These are phyloP conservation scores for Colletotrichum sp. DNA, from an alignment of 2,329 filamentous ascomycete species.

Conservation along the genomic window DNA sequence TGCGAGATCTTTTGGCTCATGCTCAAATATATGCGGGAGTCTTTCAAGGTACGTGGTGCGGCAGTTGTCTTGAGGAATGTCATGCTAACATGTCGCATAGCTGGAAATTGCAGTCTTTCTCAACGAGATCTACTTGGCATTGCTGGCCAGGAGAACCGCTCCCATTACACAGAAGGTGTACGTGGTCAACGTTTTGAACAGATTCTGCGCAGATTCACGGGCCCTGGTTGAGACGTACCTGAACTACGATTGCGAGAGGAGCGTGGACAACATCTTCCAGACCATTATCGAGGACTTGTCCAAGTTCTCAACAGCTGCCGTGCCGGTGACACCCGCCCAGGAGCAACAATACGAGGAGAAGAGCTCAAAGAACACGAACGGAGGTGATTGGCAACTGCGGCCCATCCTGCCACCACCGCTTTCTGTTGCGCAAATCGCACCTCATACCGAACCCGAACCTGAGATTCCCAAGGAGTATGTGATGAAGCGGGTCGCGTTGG, in stretches of 20 bases:
- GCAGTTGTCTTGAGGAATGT: not conserved
- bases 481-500: slow-evolving; percentile 87
- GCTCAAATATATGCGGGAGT: slow-evolving; percentile 89
- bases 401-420: slow-evolving; percentile 87
- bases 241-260: slow-evolving; percentile 97
- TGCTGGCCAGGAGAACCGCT: slow-evolving; percentile 85
- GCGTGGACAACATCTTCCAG: slow-evolving; percentile 97
- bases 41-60: slow-evolving; percentile 74
- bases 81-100: slow-evolving; percentile 46
- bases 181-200: slow-evolving; percentile 84
- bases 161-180: slow-evolving; percentile 91
- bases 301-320: slow-evolving; percentile 80
- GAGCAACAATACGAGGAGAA: slow-evolving; percentile 89
- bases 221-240: slow-evolving; percentile 94
- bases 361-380: slow-evolving; percentile 63
- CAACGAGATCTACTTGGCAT: slow-evolving; percentile 94
- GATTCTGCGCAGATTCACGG: slow-evolving; percentile 83
- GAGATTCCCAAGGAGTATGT: slow-evolving; percentile 88
- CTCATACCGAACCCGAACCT: slow-evolving; percentile 63
- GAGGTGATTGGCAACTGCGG: slow-evolving; percentile 83
- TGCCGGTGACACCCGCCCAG: slow-evolving; percentile 75
- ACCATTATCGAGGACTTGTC: slow-evolving; percentile 93
- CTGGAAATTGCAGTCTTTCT: slow-evolving; percentile 98
- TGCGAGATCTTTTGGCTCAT: slow-evolving; percentile 99
- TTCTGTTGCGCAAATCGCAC: slow-evolving; percentile 76